Percentiles rank a stretch among this genome's conserved stretches.
Evolutionary conservation across 768 basidiomycete genomes (phyloP).

Genomic region (Saitozyma podzolica): DNA sequence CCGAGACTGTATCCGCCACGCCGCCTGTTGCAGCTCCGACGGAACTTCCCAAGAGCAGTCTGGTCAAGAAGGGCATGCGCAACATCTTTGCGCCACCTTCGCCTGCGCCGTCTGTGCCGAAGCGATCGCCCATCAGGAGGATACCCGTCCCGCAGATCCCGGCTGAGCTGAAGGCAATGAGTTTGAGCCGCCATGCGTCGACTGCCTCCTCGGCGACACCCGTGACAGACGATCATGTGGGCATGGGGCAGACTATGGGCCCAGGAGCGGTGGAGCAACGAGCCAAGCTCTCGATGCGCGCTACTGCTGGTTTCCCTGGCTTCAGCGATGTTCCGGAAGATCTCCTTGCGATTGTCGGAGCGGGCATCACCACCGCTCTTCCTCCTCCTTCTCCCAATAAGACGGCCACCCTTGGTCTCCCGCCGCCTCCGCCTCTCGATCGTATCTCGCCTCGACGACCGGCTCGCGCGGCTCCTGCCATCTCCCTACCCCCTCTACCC

Average conservation of each 20-base stretch:
- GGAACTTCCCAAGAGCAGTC: conserved; percentile 13
- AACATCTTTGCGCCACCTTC: conserved; percentile 42
- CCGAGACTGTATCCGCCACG: no score
- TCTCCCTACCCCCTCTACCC: conserved; percentile 32
- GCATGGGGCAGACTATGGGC: no score
- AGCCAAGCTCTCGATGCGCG: no score
- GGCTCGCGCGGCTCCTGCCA: conserved; percentile 11
- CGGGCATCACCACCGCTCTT: no score
- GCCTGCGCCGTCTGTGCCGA: conserved; percentile 9
- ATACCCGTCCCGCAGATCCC: neutral
- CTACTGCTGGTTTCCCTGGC: no score
- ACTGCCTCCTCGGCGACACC: no score
- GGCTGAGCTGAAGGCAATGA: conserved; percentile 3
- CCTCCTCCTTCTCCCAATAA: no score
- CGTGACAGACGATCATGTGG: no score
- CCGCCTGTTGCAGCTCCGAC: no score
- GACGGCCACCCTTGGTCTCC: conserved; percentile 21
- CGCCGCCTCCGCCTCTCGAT: conserved; percentile 18
- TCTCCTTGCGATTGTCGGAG: no score
- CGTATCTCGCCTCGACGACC: conserved; percentile 22
- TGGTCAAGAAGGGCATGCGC: conserved; percentile 41
- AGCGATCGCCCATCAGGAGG: neutral
- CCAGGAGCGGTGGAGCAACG: no score
- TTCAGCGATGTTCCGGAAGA: no score
- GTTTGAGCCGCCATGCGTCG: neutral